These are phyloP conservation scores for Neofusicoccum laricinum DNA, from an alignment of 2,329 filamentous ascomycete species.

Conservation along the genomic window DNA sequence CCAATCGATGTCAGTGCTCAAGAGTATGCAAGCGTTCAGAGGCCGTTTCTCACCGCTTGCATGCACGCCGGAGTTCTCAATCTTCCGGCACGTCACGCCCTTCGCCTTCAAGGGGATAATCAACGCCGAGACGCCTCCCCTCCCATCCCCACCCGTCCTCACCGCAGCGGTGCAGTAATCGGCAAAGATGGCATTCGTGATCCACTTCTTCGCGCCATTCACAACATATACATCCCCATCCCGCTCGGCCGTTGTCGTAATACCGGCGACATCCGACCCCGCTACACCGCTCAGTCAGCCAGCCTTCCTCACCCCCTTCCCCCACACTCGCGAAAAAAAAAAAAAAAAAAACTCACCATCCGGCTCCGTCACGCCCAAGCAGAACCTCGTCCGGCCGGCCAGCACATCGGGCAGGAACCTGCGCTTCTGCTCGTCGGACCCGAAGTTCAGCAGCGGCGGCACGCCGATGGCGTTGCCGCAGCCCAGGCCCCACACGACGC, in stretches of 20 bases:
- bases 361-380: slow-evolving; percentile 31
- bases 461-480: slow-evolving; percentile 31
- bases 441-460: slow-evolving; percentile 27
- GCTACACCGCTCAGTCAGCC: background rate
- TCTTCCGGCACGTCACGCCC: background rate
- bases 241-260: slow-evolving; percentile 26
- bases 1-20: slow-evolving; percentile 24
- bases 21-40: slow-evolving; percentile 3
- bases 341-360: background rate
- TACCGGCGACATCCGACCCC: slow-evolving; percentile 28
- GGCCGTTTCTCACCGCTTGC: slow-evolving; percentile 16
- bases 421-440: slow-evolving; percentile 20
- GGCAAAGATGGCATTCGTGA: slow-evolving; percentile 35
- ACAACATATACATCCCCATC: slow-evolving; percentile 35
- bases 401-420: slow-evolving; percentile 31
- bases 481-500: slow-evolving; percentile 21
- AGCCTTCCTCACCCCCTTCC: too few species aligned
- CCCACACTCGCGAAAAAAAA: too few species aligned
- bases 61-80: background rate
- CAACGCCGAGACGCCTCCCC: slow-evolving; percentile 30
- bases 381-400: slow-evolving; percentile 28
- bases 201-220: slow-evolving; percentile 40
- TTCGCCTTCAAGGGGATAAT: slow-evolving; percentile 24
- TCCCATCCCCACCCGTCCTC: slow-evolving; percentile 29
- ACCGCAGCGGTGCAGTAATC: slow-evolving; percentile 34